These are phyloP conservation scores for Ceratocystis diversiconidia DNA, from an alignment of 2,329 filamentous ascomycete species.

Conservation along the genomic window DNA sequence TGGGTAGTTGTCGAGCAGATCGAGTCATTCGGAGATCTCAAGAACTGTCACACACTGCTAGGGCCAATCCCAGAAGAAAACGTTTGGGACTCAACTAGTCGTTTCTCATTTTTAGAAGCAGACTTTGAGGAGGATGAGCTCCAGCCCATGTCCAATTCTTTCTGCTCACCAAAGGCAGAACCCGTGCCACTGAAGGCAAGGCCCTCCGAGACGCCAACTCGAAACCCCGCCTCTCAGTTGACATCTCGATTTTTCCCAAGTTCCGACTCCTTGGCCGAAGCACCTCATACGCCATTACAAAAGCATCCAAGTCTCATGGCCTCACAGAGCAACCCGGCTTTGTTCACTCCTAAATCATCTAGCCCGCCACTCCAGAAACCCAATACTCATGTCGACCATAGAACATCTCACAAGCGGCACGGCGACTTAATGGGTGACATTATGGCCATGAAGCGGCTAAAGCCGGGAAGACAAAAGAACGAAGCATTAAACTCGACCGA, in stretches of 20 bases:
- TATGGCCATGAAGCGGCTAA: slow-evolving; percentile 2
- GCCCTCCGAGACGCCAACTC: background rate
- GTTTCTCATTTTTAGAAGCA: background rate
- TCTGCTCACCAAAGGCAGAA: background rate
- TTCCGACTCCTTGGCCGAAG: background rate
- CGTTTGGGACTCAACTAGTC: background rate
- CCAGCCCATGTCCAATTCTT: background rate
- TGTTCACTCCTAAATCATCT: slow-evolving; percentile 2
- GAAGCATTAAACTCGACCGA: background rate
- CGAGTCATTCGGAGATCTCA: background rate
- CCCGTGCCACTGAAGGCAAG: background rate
- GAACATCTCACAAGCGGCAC: slow-evolving; percentile 7
- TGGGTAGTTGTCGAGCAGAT: background rate
- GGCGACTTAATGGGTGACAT: slow-evolving; percentile 10
- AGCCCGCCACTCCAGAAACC: background rate
- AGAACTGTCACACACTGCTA: background rate
- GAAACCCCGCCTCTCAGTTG: background rate
- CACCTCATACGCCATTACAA: background rate
- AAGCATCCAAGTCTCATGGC: background rate
- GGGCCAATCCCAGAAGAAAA: background rate
- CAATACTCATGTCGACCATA: background rate
- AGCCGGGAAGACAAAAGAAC: background rate
- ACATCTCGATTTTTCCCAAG: background rate
- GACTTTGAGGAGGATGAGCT: background rate
- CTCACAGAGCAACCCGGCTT: background rate